Base-by-base conservation (phyloP, 1,284 basidiomycete species). In the Malassezia cuniculi region DNA sequence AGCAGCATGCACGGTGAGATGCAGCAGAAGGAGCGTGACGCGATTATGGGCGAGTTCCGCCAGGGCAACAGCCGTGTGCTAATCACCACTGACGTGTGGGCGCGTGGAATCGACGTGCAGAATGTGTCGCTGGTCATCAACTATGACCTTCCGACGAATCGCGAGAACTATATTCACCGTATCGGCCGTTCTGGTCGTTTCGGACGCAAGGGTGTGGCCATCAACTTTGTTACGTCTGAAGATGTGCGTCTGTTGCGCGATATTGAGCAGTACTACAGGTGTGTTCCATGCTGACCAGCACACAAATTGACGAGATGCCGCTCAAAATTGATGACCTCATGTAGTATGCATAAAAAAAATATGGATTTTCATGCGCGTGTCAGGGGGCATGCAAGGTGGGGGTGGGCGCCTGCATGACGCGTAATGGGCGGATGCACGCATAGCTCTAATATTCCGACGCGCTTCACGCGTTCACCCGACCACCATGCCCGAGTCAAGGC, bases 21-120 rank as follows among this genome's bases (percentile, higher is more conserved):
- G 90, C 82, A 81, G 10, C 93, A 99, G 70, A 90, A 90, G 70
- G 89, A 97, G 70, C 80, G 90, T 52, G 93, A 99, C 55, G 82
- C 86, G 22, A 95, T 99, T 68, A 99, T 99, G 93, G 78, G 80
- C 41, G 93, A 99, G 69, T 99, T 99, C 77, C 79, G 93, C 48
- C 78, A 80, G 42, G 90, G 90, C 55, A 82, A 83, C 55, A 38
- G 47, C 22, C 39, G 60, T 3, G 58, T 62, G 4, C 38, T 68
- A 14, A 63, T 66, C 44, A 63, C 60, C 8, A 69, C 69, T 22
- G 93, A 97, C 69, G 85, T 97, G 29, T 94, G 87, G 89, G 89
- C 93, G 19, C 81, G 93, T 63, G 93, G 93, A 57, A 90, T 97
- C 64, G 93, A 97, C 68, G 89, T 99, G 7, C 86, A 94, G 65